Evolutionary conservation across 139 green algal species (phyloP).

Genomic region (Chlamydomonas eustigma): DNA sequence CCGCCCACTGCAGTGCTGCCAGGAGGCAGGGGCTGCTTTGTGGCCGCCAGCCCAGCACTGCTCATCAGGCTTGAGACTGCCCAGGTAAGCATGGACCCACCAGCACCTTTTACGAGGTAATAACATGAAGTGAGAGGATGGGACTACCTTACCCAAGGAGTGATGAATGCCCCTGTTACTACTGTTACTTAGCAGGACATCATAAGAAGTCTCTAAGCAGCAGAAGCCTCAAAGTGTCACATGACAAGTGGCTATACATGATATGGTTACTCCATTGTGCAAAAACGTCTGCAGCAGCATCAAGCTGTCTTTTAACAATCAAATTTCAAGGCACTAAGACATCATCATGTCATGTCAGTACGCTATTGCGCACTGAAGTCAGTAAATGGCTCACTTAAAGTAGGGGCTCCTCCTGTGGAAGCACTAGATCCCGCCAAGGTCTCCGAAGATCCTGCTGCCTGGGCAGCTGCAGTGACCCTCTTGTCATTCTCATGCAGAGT

Average conservation of each 20-base stretch:
- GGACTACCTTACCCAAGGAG: neutral
- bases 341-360: too few species aligned
- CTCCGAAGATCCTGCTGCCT: neutral
- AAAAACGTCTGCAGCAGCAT: too few species aligned
- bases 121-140: neutral
- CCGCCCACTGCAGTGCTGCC: neutral
- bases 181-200: too few species aligned
- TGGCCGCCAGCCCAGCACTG: slow-evolving; percentile 2
- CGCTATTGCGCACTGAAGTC: too few species aligned
- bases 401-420: neutral
- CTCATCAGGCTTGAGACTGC: slow-evolving; percentile 34
- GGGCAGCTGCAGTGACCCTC: slow-evolving; percentile 14
- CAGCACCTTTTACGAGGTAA: neutral
- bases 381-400: too few species aligned
- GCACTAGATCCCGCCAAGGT: neutral
- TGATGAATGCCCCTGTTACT: too few species aligned
- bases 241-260: too few species aligned
- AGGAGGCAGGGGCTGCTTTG: neutral
- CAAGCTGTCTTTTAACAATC: too few species aligned
- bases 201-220: too few species aligned
- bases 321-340: too few species aligned
- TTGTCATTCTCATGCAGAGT: slow-evolving; percentile 31
- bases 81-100: slow-evolving; percentile 44
- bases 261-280: too few species aligned
- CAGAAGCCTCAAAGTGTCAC: too few species aligned